Evolutionary conservation across 768 basidiomycete genomes (phyloP).

Genomic region (Naganishia vaughanmartiniae): DNA sequence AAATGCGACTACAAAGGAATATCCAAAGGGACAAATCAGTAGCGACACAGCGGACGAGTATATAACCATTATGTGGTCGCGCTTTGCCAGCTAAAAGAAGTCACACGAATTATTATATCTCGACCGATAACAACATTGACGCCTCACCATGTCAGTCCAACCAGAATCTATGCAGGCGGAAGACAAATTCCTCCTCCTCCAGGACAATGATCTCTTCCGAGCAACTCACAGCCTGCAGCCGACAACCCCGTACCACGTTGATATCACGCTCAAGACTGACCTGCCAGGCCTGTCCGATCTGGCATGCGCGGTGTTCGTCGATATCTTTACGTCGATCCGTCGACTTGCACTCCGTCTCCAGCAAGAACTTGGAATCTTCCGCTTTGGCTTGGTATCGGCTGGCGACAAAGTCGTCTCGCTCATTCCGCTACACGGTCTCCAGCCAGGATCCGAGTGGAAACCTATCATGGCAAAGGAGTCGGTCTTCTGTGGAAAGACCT

Average conservation of each 20-base stretch:
- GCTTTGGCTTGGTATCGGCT: slow-evolving; percentile 15
- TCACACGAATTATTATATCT: not conserved
- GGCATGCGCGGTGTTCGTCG: not conserved
- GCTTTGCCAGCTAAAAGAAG: not conserved
- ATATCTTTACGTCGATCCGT: slow-evolving; percentile 4
- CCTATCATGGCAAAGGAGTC: not conserved
- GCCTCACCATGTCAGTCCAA: not conserved
- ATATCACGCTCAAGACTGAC: not conserved
- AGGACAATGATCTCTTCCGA: not conserved
- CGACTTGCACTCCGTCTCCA: slow-evolving; percentile 9
- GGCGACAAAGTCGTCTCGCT: not conserved
- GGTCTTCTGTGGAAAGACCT: not conserved
- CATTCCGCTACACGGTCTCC: slow-evolving; percentile 18
- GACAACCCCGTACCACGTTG: slow-evolving; percentile 18
- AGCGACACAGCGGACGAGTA: not conserved
- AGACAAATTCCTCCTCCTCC: not conserved
- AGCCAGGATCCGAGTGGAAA: slow-evolving; percentile 6
- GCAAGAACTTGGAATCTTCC: not conserved
- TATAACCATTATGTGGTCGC: not conserved
- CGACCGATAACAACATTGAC: not conserved
- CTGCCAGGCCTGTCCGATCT: not conserved
- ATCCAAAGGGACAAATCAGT: not conserved
- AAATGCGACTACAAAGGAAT: not conserved
- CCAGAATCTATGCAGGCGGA: not conserved
- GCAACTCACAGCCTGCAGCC: not conserved